Evolutionary conservation across 140 eudicot species (phyloP), one percentile per base, ranked within the genome.

Genomic region (Bidens hawaiensis): DNA sequence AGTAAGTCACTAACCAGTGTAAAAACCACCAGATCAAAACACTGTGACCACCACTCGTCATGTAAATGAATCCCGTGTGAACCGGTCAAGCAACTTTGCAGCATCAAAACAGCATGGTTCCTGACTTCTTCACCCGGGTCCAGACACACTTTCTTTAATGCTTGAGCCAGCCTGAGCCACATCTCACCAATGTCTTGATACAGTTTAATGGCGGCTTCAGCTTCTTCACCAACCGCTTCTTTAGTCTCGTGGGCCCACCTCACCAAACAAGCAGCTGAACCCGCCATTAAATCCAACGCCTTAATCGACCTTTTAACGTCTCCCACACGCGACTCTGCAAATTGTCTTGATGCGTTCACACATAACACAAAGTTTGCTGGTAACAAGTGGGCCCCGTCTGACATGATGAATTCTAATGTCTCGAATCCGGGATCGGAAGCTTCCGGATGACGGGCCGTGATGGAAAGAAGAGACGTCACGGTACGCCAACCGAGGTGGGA

Each of bases 381-480:
- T 24, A 83, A 49, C 72, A 89, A 53, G 74, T 89, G 89, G 63
- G 85, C 64, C 4, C 97, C 89, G 3, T 89, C 93, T 60, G 80
- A 69, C 97, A 85, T 89, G 68, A 89, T 72, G 66, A 80, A 85
- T 45, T 68, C 70, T 30, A 89, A 73, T 27, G 93, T 88, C 38
- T 89, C 93, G 31, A 89, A 89, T 65, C 95, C 97, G 9, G 95
- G 75, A 23, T 89, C 97, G 13, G 93, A 89, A 70, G 95, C 97
- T 65, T 89, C 95, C 4, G 93, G 95, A 56, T 89, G 97, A 19
- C 89, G 62, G 22, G 97, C 95, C 1, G 97, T 89, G 61, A 85
- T 83, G 8, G 95, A 85, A 45, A 89, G 86, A 21, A 85, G 70
- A 50, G 91, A 81, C 12, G 91, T 77, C 28, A 89, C 75, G 19